Percentiles rank a stretch among this genome's conserved stretches.
Evolutionary conservation across 352 stramenopile genomes (phyloP).

Genomic region (Pythium pyrilobum): DNA sequence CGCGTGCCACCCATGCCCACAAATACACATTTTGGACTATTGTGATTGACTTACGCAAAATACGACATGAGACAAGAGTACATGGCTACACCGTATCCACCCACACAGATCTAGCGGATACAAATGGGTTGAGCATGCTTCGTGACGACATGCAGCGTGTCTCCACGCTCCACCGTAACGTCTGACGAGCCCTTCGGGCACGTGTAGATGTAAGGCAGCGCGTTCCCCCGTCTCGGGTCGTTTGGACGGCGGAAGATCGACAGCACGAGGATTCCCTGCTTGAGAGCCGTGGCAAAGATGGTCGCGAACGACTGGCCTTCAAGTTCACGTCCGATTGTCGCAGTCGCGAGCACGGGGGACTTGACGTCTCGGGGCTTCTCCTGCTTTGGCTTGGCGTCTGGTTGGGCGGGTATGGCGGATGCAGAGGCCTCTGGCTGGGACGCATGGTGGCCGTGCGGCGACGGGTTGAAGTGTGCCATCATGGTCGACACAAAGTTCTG

Average conservation of each 20-base stretch:
- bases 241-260: conserved; percentile 39
- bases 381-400: neutral
- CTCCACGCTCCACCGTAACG: conserved; percentile 28
- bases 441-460: neutral
- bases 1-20: too few species aligned
- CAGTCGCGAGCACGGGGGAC: conserved; percentile 29
- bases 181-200: conserved; percentile 26
- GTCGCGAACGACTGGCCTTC: conserved; percentile 31
- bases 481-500: conserved; percentile 27
- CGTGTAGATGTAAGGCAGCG: conserved; percentile 51
- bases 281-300: conserved; percentile 36
- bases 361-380: neutral
- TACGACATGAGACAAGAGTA: too few species aligned
- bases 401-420: neutral
- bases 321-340: conserved; percentile 25
- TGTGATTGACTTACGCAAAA: too few species aligned
- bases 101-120: too few species aligned
- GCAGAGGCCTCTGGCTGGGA: neutral
- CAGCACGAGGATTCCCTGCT: conserved; percentile 38
- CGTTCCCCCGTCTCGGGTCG: conserved; percentile 31
- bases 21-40: too few species aligned
- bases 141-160: conserved; percentile 40
- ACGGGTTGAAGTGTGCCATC: conserved; percentile 25
- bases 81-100: too few species aligned
- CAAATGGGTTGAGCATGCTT: conserved; percentile 18